These are phyloP conservation scores for Plasmodium vinckei DNA, from an alignment of 169 alveolate species.

Conservation along the genomic window DNA sequence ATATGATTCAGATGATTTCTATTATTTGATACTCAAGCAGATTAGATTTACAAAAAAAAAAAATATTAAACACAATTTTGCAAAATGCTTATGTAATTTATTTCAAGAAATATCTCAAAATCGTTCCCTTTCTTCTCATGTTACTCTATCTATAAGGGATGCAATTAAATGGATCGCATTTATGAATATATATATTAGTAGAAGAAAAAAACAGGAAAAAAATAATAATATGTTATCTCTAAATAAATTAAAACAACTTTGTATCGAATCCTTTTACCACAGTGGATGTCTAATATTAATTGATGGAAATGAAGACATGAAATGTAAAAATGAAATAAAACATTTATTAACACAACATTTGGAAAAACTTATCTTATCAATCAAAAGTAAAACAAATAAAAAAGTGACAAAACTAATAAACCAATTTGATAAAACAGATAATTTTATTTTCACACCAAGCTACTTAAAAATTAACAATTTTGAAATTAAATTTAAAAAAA, in stretches of 20 bases:
- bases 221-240: not conserved
- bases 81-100: conserved; percentile 18
- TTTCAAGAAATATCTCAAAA: conserved; percentile 63
- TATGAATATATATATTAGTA: conserved; percentile 30
- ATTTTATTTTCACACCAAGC: conserved; percentile 18
- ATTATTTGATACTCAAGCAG: conserved; percentile 54
- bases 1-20: conserved; percentile 61
- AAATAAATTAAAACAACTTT: conserved; percentile 15
- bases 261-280: conserved; percentile 37
- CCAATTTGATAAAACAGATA: conserved; percentile 1
- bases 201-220: not conserved
- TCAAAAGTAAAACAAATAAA: conserved; percentile 6
- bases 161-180: conserved; percentile 51
- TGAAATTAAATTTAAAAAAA: conserved; percentile 34
- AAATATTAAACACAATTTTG: conserved; percentile 11
- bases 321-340: conserved; percentile 23
- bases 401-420: not conserved
- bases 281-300: conserved; percentile 67
- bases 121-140: not conserved
- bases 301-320: conserved; percentile 61
- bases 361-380: conserved; percentile 6
- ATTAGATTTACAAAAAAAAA: conserved; percentile 24
- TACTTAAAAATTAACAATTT: conserved; percentile 44
- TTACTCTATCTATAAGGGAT: conserved; percentile 43
- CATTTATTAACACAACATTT: conserved; percentile 13